A percentile compares a stretch with the other conserved stretches of the same genome.
These are phyloP conservation scores for Termitomyces sp. DNA, from an alignment of 768 basidiomycete species.

Conservation along the genomic window DNA sequence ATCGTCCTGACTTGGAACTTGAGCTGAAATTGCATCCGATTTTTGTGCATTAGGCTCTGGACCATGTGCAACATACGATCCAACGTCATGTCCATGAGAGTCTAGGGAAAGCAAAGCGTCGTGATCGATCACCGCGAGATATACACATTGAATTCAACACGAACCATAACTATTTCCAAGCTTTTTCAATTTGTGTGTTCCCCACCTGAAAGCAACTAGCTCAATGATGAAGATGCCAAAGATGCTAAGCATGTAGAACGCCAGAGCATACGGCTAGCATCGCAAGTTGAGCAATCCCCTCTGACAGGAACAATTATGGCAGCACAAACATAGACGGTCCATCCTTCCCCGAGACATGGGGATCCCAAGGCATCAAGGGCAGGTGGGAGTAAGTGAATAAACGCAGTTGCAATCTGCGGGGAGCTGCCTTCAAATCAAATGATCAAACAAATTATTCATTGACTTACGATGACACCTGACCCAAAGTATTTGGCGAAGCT, in stretches of 20 bases:
- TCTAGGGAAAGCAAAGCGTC: slow-evolving; percentile 30
- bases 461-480: background rate
- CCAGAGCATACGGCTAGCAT: slow-evolving; percentile 73
- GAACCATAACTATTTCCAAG: slow-evolving; percentile 60
- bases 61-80: slow-evolving; percentile 61
- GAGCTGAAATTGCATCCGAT: background rate
- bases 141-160: slow-evolving; percentile 9
- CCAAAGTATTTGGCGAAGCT: background rate
- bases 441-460: background rate
- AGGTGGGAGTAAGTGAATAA: background rate
- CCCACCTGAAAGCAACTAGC: slow-evolving; percentile 83
- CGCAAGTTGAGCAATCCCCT: background rate
- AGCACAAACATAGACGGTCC: background rate
- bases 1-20: background rate
- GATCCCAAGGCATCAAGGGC: background rate
- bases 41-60: slow-evolving; percentile 24
- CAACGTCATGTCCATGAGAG: slow-evolving; percentile 58
- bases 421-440: background rate
- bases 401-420: background rate
- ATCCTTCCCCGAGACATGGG: background rate
- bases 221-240: slow-evolving; percentile 84
- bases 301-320: background rate
- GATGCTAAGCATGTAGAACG: slow-evolving; percentile 73
- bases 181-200: slow-evolving; percentile 60
- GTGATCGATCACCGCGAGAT: background rate